Percentiles rank a stretch among this genome's conserved stretches.
Evolutionary conservation across 192 early-diverging fungal genomes (phyloP).

Genomic region (Gryganskiella cystojenkinii): DNA sequence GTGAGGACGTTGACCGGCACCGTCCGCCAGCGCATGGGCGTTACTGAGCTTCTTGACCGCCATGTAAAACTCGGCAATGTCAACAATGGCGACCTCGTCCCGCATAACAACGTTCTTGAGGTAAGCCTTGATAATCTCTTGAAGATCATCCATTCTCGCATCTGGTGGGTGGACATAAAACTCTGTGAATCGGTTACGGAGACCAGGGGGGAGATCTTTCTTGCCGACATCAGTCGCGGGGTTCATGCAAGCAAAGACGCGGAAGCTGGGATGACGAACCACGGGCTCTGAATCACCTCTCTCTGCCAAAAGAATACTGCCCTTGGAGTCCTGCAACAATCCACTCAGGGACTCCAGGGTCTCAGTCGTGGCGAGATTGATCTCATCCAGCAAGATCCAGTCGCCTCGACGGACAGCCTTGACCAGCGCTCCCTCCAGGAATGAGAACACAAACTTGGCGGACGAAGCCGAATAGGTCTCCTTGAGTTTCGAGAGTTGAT

Average conservation of each 20-base stretch:
- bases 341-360: constrained; percentile 94
- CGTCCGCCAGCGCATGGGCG: constrained; percentile 85
- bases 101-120: constrained; percentile 68
- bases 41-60: constrained; percentile 75
- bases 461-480: constrained; percentile 69
- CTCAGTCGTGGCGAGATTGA: constrained; percentile 96
- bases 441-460: constrained; percentile 86
- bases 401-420: constrained; percentile 90
- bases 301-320: constrained; percentile 90
- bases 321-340: constrained; percentile 82
- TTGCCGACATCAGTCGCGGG: constrained; percentile 99
- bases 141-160: constrained; percentile 79
- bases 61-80: constrained; percentile 88
- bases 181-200: constrained; percentile 94
- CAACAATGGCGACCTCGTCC: constrained; percentile 65
- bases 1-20: constrained; percentile 88
- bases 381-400: constrained; percentile 98
- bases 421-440: constrained; percentile 94
- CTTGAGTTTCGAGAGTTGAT: constrained; percentile 74
- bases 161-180: constrained; percentile 96
- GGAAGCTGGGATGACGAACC: constrained; percentile 89
- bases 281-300: constrained; percentile 90
- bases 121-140: constrained; percentile 84
- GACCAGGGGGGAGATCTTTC: constrained; percentile 90
- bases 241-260: constrained; percentile 99